Percentiles rank a stretch among this genome's conserved stretches.
Evolutionary conservation across 1,284 basidiomycete species (phyloP).

Genomic region (Cryptococcus jaspeensis): DNA sequence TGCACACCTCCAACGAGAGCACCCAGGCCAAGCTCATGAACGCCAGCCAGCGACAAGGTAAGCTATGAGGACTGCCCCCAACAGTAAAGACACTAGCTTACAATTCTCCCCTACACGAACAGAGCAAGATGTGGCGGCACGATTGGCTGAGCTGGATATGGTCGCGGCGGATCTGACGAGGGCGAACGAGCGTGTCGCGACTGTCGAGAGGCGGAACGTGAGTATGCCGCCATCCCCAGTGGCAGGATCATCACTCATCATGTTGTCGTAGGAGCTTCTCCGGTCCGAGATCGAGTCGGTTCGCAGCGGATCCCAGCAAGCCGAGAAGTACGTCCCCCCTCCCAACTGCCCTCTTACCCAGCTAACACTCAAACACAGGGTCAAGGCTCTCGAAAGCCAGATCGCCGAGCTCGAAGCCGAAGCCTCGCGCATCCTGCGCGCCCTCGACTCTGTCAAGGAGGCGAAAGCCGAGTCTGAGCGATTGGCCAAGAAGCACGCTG

Average conservation of each 20-base stretch:
- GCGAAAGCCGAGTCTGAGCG: constrained; percentile 58
- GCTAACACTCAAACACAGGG: constrained; percentile 57
- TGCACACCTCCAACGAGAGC: constrained; percentile 85
- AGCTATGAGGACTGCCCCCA: constrained; percentile 9
- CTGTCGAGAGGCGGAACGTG: constrained; percentile 89
- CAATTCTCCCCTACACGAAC: neutral
- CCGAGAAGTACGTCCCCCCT: constrained; percentile 60
- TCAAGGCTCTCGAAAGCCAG: constrained; percentile 69
- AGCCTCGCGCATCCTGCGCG: constrained; percentile 64
- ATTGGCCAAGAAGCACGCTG: constrained; percentile 58
- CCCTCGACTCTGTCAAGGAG: constrained; percentile 68
- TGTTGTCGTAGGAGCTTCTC: constrained; percentile 69
- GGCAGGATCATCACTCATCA: constrained; percentile 3
- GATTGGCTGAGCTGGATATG: constrained; percentile 87
- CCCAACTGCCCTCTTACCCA: neutral
- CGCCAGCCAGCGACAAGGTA: constrained; percentile 82
- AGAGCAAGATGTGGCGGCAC: constrained; percentile 87
- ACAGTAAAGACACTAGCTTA: no score
- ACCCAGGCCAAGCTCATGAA: constrained; percentile 88
- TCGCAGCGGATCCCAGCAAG: constrained; percentile 72
- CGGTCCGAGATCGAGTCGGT: constrained; percentile 89
- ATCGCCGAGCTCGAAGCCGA: constrained; percentile 71
- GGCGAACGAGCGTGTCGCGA: constrained; percentile 85
- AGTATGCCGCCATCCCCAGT: constrained; percentile 24
- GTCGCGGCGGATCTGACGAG: constrained; percentile 87